Conservation (phyloP, 768 basidiomycete genomes). For the Asterophora parasitica region DNA sequence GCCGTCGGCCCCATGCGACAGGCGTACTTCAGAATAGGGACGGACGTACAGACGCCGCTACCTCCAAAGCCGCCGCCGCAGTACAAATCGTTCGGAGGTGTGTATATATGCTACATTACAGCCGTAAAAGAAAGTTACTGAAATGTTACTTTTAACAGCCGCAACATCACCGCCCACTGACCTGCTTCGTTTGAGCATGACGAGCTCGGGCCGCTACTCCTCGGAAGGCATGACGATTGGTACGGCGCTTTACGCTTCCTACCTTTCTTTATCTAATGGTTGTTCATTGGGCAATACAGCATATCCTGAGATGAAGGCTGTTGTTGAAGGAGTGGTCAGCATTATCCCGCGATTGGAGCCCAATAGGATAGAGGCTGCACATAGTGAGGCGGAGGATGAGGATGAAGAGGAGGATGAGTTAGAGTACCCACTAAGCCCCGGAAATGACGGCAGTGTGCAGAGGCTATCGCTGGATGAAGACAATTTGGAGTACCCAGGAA, state of each 20-base stretch:
- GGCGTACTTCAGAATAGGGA: background rate
- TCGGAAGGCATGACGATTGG: constrained; percentile 2
- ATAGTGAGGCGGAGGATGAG: background rate
- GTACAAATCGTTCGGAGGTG: background rate
- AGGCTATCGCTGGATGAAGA: background rate
- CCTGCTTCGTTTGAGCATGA: background rate
- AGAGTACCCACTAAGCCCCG: background rate
- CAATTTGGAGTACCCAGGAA: background rate
- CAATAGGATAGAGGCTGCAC: background rate
- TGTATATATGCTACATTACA: background rate
- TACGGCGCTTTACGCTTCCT: background rate
- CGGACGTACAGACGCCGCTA: constrained; percentile 1
- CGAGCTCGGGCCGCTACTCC: background rate
- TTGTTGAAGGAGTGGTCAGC: background rate
- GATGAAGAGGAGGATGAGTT: background rate
- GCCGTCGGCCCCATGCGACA: constrained; percentile 2
- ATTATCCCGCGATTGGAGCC: constrained; percentile 3
- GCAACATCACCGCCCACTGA: background rate
- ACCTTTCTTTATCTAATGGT: background rate
- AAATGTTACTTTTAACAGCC: background rate
- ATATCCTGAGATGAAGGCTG: background rate
- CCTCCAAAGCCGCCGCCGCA: background rate
- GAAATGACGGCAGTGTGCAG: too few species aligned
- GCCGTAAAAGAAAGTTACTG: background rate
- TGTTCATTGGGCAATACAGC: background rate